Conservation (phyloP, 345 rosid species). For the Fremontodendron californicum region DNA sequence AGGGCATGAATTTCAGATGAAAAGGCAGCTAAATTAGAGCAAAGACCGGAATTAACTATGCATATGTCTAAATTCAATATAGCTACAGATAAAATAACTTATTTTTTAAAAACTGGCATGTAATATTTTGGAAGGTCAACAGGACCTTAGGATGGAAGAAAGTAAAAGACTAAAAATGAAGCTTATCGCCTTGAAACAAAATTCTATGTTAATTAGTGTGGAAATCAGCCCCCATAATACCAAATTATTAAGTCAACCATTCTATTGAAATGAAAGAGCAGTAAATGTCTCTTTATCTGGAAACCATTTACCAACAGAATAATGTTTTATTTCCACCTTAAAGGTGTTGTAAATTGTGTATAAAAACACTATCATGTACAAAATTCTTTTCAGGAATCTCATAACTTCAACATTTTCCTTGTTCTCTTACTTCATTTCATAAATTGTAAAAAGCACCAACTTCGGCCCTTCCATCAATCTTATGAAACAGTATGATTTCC, state of each 20-base stretch:
- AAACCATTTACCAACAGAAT: neutral
- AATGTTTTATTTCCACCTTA: neutral
- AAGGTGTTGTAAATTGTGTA: neutral
- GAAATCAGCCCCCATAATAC: neutral
- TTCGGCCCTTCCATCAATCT: neutral
- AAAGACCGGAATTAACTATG: neutral
- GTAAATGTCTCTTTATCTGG: neutral
- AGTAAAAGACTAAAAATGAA: neutral
- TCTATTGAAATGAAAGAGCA: neutral
- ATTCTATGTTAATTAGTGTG: neutral
- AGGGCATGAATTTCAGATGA: slow-evolving; percentile 4
- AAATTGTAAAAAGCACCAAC: neutral
- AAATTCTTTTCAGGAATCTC: neutral
- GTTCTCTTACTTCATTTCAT: neutral
- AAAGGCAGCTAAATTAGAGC: neutral
- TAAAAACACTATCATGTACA: neutral
- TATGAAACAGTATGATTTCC: neutral
- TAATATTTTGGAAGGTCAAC: neutral
- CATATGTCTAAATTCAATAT: neutral
- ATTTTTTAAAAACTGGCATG: neutral
- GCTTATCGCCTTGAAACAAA: neutral
- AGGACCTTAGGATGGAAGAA: neutral
- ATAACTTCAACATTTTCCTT: neutral
- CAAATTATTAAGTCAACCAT: neutral
- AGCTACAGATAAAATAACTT: neutral